Base-by-base conservation (phyloP, 495 filamentous ascomycete genomes). In the Aeminium ludgeri region DNA sequence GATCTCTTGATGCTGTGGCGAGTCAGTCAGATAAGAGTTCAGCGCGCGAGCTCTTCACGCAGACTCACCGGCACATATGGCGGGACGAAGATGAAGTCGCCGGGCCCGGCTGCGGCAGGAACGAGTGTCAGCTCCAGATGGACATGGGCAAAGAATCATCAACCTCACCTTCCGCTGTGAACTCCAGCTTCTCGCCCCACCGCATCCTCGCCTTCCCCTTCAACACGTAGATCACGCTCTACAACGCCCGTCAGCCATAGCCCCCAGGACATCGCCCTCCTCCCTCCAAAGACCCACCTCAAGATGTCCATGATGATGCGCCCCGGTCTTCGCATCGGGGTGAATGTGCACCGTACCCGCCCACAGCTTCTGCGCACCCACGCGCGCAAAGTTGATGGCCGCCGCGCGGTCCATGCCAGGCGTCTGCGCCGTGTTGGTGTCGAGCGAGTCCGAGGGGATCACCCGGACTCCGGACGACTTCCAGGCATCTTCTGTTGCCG, bases 71-170 rank as follows among this genome's bases (percentile, higher is more conserved):
- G 54, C 35, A 57, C 56, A 28, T 53, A 61, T 27, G 58, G 58
- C 34, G 58, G 58, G 20, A 61, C 59, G 34, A 51, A 62, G 33
- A 62, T 62, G 49, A 62, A 62, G 42, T 62, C 59, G 0, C 59
- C 59, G n/a, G 56, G 57, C 13, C 59, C 59, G 5, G 59, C 57
- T n/a, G n/a, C n/a, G n/a, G n/a, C n/a, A n/a, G n/a, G n/a, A n/a
- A n/a, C n/a, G n/a, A n/a, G n/a, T n/a, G n/a, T n/a, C n/a, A n/a
- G n/a, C n/a, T n/a, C n/a, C n/a, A n/a, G n/a, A n/a, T n/a, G n/a
- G n/a, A n/a, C n/a, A n/a, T n/a, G n/a, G n/a, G n/a, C n/a, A n/a
- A n/a, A n/a, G n/a, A n/a, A n/a, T n/a, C n/a, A n/a, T n/a, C n/a
- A n/a, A n/a, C n/a, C n/a, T n/a, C n/a, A n/a, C n/a, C n/a, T 44